phyloP scores from a whole-genome alignment of 768 basidiomycete species.

The Candolleomyces aberdarensis region DNA sequence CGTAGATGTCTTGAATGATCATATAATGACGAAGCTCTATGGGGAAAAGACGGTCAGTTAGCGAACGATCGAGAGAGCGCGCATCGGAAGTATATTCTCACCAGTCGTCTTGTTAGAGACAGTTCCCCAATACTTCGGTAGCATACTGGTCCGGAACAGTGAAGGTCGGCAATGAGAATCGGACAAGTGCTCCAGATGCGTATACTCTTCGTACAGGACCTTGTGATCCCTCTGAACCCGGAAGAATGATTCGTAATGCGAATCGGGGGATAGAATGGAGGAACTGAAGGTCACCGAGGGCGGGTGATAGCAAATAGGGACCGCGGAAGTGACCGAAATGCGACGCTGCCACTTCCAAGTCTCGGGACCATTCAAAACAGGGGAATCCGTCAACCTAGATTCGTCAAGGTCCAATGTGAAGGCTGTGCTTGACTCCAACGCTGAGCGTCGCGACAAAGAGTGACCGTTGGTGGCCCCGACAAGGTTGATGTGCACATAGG shows the following conservation, averaged over 20 bases:
- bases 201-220: slow-evolving; percentile 7
- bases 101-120: slow-evolving; percentile 13
- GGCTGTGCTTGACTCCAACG: slow-evolving; percentile 5
- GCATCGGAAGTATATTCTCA: slow-evolving; percentile 1
- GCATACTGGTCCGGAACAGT: slow-evolving; percentile 12
- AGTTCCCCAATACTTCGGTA: slow-evolving; percentile 18
- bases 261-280: slow-evolving; percentile 7
- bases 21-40: slow-evolving; percentile 5
- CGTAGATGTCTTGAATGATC: slow-evolving; percentile 11
- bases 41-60: not conserved
- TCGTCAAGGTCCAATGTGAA: slow-evolving; percentile 26
- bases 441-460: not conserved
- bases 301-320: slow-evolving; percentile 12
- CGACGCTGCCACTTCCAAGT: slow-evolving; percentile 12
- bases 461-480: slow-evolving; percentile 9
- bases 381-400: slow-evolving; percentile 12
- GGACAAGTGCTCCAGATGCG: slow-evolving; percentile 5
- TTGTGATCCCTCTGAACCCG: slow-evolving; percentile 14
- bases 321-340: slow-evolving; percentile 8
- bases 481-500: slow-evolving; percentile 13
- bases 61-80: not conserved
- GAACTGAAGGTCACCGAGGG: slow-evolving; percentile 20
- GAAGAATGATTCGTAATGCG: slow-evolving; percentile 14
- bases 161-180: not conserved
- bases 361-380: slow-evolving; percentile 12